Percentiles rank a stretch among this genome's conserved stretches.
Conservation (phyloP, 768 basidiomycete species). For the Termitomyces sp. region DNA sequence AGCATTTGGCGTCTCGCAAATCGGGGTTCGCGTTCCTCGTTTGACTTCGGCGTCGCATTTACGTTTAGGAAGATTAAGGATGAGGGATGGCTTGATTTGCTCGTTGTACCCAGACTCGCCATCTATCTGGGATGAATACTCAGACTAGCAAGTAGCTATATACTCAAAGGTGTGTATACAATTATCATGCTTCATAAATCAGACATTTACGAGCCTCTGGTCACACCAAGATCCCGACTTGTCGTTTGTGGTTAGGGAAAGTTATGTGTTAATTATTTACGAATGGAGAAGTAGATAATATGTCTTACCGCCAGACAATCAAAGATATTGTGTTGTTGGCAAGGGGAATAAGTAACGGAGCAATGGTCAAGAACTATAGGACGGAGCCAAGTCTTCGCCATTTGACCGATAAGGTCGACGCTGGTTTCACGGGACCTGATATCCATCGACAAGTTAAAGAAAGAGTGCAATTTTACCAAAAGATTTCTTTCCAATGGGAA, state of each 20-base stretch:
- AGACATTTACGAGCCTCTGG: not conserved
- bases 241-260: not conserved
- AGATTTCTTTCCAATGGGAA: no score
- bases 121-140: not conserved
- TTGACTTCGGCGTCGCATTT: not conserved
- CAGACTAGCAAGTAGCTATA: not conserved
- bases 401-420: not conserved
- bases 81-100: not conserved
- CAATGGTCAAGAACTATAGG: no score
- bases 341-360: no score
- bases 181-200: not conserved
- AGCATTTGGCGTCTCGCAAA: conserved; percentile 1
- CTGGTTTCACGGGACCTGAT: no score
- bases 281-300: not conserved
- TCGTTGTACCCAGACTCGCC: not conserved
- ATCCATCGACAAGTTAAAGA: no score
- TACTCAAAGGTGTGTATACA: not conserved
- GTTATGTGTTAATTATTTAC: not conserved
- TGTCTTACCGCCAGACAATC: no score
- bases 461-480: no score
- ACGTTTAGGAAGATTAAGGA: not conserved
- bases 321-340: no score
- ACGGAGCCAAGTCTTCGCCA: no score
- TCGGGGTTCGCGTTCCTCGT: not conserved
- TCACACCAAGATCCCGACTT: not conserved